Evolutionary conservation across 805 yeast genomes (phyloP).

Genomic region (Sugiyamaella qingdaonensis): DNA sequence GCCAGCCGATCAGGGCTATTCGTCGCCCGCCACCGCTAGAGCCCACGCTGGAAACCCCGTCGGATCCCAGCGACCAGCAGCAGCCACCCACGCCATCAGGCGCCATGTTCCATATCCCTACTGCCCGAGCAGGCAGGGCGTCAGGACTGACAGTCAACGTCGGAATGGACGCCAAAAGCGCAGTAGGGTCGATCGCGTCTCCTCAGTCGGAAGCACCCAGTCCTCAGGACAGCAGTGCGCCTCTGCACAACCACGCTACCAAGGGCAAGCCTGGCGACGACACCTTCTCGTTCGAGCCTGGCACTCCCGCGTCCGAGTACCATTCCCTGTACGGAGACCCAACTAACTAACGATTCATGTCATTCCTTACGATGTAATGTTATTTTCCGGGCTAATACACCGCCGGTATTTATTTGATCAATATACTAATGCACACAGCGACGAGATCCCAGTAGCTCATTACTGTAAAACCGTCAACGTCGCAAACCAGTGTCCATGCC

Average conservation of each 20-base stretch:
- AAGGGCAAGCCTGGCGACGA: not conserved
- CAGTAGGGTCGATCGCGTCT: not conserved
- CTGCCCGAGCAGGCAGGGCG: not conserved
- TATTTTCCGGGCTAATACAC: not conserved
- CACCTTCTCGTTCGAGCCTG: not conserved
- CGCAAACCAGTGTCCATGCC: no score
- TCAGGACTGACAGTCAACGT: not conserved
- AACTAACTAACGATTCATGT: not conserved
- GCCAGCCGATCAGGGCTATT: conserved; percentile 19
- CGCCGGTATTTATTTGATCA: no score
- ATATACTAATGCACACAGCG: no score
- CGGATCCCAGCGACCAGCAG: not conserved
- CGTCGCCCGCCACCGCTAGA: conserved; percentile 4
- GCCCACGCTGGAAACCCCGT: not conserved
- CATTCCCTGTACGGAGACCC: not conserved
- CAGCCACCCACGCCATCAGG: conserved; percentile 2
- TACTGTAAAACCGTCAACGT: no score
- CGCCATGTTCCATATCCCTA: not conserved
- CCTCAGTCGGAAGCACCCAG: not conserved
- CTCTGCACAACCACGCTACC: not conserved
- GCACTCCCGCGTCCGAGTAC: not conserved
- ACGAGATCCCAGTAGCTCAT: no score
- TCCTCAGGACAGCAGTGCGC: conserved; percentile 2
- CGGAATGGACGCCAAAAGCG: not conserved
- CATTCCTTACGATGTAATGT: conserved; percentile 1